These are phyloP conservation scores for Umbelopsis vinacea DNA, from an alignment of 192 early-diverging fungal genomes.

Conservation along the genomic window DNA sequence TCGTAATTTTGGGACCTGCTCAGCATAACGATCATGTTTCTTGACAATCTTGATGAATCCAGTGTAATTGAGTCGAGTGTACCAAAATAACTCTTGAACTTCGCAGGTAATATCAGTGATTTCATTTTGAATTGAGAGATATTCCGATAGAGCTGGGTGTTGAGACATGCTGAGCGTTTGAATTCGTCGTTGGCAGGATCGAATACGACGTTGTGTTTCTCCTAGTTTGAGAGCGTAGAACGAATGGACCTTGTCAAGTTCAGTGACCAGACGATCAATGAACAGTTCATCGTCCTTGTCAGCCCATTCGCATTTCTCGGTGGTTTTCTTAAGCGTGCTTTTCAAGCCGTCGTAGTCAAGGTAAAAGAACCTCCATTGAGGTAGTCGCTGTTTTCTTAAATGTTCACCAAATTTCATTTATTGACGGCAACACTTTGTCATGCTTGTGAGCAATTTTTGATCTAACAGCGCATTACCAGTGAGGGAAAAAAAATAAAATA, in stretches of 20 bases:
- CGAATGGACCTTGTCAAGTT: slow-evolving; percentile 81
- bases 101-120: slow-evolving; percentile 75
- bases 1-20: slow-evolving; percentile 59
- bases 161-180: slow-evolving; percentile 17
- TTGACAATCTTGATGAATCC: slow-evolving; percentile 91
- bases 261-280: slow-evolving; percentile 78
- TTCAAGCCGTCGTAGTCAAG: slow-evolving; percentile 83
- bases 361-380: slow-evolving; percentile 81
- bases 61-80: slow-evolving; percentile 74
- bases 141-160: slow-evolving; percentile 42
- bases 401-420: slow-evolving; percentile 86
- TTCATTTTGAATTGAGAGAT: slow-evolving; percentile 47
- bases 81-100: slow-evolving; percentile 74
- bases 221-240: slow-evolving; percentile 72
- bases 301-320: slow-evolving; percentile 54
- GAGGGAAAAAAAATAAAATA: not conserved
- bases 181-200: slow-evolving; percentile 61
- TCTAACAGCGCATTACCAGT: not conserved
- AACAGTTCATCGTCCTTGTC: slow-evolving; percentile 84
- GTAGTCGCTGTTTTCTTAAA: slow-evolving; percentile 62
- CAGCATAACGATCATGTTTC: slow-evolving; percentile 93
- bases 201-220: slow-evolving; percentile 70
- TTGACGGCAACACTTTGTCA: not conserved
- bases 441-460: not conserved
- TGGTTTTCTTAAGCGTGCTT: slow-evolving; percentile 69